Base-by-base conservation (phyloP, 148 eudicot genomes). In the Polygonum aviculare region DNA sequence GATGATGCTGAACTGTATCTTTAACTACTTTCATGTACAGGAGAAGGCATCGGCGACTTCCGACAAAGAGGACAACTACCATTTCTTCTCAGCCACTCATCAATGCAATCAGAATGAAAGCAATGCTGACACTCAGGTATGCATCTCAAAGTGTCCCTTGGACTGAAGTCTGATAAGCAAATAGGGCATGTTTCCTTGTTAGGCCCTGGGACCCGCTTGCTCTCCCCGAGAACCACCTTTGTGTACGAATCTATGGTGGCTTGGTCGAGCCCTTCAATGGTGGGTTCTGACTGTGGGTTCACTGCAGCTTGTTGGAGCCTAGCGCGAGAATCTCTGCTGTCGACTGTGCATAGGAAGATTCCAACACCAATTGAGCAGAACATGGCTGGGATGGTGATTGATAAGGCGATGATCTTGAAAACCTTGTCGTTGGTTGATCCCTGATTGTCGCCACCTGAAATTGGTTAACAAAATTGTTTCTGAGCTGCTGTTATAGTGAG, bases 61-160 rank as follows among this genome's bases (percentile, higher is more conserved):
- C 98, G 84, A 65, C 98, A 94, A 74, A 94, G 79, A 5, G 98
- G 98, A 76, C 98, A 94, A 5, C 90, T 83, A 2, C 86, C 83
- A 31, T 85, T 92, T 81, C 82, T 14, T 60, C 81, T 76, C 14
- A 92, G 83, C 98, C 98, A 92, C 80, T 83, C 94, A 41, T 92
- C 97, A n/a, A 94, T 82, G 80, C 97, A 92, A 5, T 90, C 89
- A 11, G 95, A 86, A 79, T 94, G 98, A 74, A 94, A 94, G 81
- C 97, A 89, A 73, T 94, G 98, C 35, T 79, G 77, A 41, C 98
- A 94, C 62, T 84, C 87, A 16, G 97, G 96, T 76, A 92, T 89
- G 80, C 87, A 87, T 77, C 92, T 84, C 18, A 92, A 69, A 35
- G 80, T 84, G 48, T 94, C 97, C 57, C 83, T 82, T 7, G 86